Base-by-base conservation (phyloP, 1,284 basidiomycete species). In the Pseudozyma pruni region DNA sequence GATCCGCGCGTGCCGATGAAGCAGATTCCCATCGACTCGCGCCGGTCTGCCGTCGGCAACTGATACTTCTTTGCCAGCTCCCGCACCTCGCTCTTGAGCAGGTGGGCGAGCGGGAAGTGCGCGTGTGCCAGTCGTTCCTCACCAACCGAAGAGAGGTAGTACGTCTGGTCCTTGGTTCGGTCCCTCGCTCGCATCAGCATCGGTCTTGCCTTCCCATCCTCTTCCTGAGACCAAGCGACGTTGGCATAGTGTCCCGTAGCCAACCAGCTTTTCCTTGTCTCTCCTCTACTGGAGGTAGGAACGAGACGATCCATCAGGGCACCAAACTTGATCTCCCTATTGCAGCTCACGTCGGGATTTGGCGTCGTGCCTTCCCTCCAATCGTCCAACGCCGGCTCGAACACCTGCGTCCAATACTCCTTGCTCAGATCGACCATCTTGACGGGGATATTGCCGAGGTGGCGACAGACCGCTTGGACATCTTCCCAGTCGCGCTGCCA, bases 401-500 rank as follows among this genome's bases (percentile, higher is more conserved):
- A 81, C 1, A 81, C 79, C 16, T 70, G 47, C n/a, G 67, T 50
- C 78, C 78, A 81, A 34, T 81, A 79, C 40, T 74, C 70, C 20
- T 33, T 66, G 22, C 72, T 75, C 8, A 79, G 57, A 44, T 80
- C 74, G 27, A 74, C 29, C 54, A 49, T 64, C 40, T 27, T 48
- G 42, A 64, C 56, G 87, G 89, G 29, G 87, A 88, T 35, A 91
- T 87, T 48, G 85, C 90, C 51, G 88, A 79, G 86, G 72, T 86
- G 86, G 56, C 82, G 86, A 79, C 92, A 94, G 9, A 96, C 91
- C 8, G 85, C 84, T 74, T 90, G 89, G 1, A 97, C 94, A 77
- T 95, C 92, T 54, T 90, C 87, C 91, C 92, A 98, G 76, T 98
- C 94, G 54, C 89, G 90, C 83, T 97, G 90, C 95, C 95, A 98